These are phyloP conservation scores for Hebeloma cylindrosporum DNA, from an alignment of 768 basidiomycete genomes.

Conservation along the genomic window DNA sequence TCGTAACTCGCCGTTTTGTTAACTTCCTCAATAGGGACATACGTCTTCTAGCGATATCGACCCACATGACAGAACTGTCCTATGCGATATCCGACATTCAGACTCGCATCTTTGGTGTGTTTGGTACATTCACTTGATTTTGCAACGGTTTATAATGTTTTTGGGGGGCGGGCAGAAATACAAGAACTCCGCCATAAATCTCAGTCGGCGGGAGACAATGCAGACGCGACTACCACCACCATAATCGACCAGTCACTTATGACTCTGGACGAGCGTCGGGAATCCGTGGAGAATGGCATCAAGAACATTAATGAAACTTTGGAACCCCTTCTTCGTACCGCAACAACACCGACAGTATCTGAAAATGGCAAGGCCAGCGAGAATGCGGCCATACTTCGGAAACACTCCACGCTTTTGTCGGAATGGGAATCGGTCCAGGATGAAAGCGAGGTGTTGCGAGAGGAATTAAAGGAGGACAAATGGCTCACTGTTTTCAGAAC, in stretches of 20 bases:
- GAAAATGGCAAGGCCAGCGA: constrained; percentile 38
- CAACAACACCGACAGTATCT: constrained; percentile 48
- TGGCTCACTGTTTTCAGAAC: constrained; percentile 95
- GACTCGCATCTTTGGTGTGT: constrained; percentile 84
- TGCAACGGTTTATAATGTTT: constrained; percentile 3
- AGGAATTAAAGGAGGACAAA: constrained; percentile 96
- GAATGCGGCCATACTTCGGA: constrained; percentile 58
- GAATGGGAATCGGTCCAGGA: constrained; percentile 85
- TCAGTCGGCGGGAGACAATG: constrained; percentile 57
- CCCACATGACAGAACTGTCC: constrained; percentile 84
- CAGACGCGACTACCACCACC: constrained; percentile 55
- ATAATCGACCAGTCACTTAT: constrained; percentile 83
- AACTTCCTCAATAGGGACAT: constrained; percentile 55
- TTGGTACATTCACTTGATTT: constrained; percentile 3
- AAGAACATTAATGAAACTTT: constrained; percentile 66
- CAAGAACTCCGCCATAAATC: constrained; percentile 91
- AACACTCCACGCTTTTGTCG: constrained; percentile 65
- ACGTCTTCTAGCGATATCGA: constrained; percentile 73
- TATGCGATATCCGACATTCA: constrained; percentile 88
- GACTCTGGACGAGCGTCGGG: constrained; percentile 75
- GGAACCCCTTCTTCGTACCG: constrained; percentile 52
- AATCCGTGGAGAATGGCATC: constrained; percentile 70
- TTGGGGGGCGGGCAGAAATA: too few species aligned
- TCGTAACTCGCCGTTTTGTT: constrained; percentile 14
- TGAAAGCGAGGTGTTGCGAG: constrained; percentile 77